A percentile compares a stretch with the other conserved stretches of the same genome.
Evolutionary conservation across 2,329 filamentous ascomycete genomes (phyloP).

Genomic region (Epichloe hybrida): DNA sequence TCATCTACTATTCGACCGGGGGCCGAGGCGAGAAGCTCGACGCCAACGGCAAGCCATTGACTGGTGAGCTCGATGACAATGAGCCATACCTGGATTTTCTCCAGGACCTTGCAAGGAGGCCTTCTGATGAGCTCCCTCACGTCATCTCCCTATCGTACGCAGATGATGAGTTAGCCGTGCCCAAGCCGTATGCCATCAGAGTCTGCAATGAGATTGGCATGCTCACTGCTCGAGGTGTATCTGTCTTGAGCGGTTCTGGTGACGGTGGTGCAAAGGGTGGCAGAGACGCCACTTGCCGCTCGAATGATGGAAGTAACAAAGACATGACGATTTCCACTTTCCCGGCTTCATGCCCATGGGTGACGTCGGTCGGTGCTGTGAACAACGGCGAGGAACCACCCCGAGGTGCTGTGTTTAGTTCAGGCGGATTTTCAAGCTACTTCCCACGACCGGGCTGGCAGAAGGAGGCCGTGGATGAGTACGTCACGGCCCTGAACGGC

Average conservation of each 20-base stretch:
- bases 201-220: conserved; percentile 41
- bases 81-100: conserved; percentile 45
- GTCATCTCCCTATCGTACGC: conserved; percentile 45
- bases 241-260: conserved; percentile 36
- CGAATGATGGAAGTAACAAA: conserved; percentile 43
- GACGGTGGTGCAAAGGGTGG: conserved; percentile 34
- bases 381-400: conserved; percentile 22
- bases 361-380: conserved; percentile 53
- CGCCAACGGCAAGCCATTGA: conserved; percentile 21
- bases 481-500: conserved; percentile 25
- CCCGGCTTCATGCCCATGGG: conserved; percentile 53
- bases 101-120: conserved; percentile 31
- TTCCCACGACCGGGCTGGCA: conserved; percentile 35
- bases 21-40: conserved; percentile 30
- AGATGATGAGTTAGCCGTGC: conserved; percentile 43
- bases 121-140: conserved; percentile 34
- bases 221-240: conserved; percentile 37
- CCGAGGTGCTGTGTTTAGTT: conserved; percentile 29
- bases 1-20: conserved; percentile 31
- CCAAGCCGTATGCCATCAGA: conserved; percentile 33
- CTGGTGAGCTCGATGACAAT: conserved; percentile 25
- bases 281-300: conserved; percentile 36
- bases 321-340: conserved; percentile 47
- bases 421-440: conserved; percentile 39
- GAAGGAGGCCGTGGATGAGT: conserved; percentile 23